A percentile compares a stretch with the other conserved stretches of the same genome.
Evolutionary conservation across 257 asterid genomes (phyloP).

Genomic region (Primulina eburnea): DNA sequence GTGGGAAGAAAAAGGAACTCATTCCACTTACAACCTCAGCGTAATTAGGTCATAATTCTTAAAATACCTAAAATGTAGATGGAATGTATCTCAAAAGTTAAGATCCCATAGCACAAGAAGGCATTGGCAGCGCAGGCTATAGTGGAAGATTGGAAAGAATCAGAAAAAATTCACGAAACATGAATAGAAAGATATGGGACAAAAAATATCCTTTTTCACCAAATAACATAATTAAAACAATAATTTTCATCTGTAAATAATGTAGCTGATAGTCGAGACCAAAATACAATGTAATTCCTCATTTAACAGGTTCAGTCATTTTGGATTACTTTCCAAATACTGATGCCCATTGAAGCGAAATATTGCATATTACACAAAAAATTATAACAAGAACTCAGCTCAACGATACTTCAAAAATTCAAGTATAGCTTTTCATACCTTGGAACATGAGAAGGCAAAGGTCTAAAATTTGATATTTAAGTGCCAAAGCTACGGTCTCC

Average conservation of each 20-base stretch:
- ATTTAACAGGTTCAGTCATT: background rate
- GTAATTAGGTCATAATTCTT: background rate
- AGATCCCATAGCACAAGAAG: background rate
- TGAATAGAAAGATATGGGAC: background rate
- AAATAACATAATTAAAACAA: background rate
- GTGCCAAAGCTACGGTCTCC: conserved; percentile 97
- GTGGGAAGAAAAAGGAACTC: too few relatives aligned
- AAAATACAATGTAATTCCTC: conserved; percentile 1
- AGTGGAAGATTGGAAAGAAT: background rate
- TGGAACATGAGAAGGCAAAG: conserved; percentile 15
- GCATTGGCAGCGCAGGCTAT: background rate
- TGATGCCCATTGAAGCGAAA: conserved; percentile 3
- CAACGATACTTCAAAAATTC: conserved; percentile 5
- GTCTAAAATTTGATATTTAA: conserved; percentile 30
- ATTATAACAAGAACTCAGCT: background rate
- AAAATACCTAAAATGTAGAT: background rate
- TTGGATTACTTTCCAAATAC: background rate
- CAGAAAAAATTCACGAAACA: background rate
- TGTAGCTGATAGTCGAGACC: background rate
- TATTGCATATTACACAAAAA: background rate
- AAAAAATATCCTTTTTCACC: background rate
- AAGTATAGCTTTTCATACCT: conserved; percentile 15
- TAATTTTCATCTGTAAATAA: background rate
- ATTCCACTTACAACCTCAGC: background rate
- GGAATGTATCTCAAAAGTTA: background rate